These are phyloP conservation scores for Dryadomyces quercivorus DNA, from an alignment of 2,329 filamentous ascomycete species.

Conservation along the genomic window DNA sequence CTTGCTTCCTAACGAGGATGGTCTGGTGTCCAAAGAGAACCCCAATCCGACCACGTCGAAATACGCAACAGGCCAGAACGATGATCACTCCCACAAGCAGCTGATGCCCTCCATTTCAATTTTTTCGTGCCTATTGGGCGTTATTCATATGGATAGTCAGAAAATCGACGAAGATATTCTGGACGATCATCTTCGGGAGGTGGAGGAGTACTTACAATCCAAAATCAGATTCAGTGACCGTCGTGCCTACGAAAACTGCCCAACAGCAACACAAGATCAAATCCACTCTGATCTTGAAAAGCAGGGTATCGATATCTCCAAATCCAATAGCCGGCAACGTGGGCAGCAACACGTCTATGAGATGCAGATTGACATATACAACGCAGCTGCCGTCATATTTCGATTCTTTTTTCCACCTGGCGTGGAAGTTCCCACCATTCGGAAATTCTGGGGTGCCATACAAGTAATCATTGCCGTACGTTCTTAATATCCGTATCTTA, in stretches of 20 bases:
- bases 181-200: conserved; percentile 6
- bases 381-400: conserved; percentile 26
- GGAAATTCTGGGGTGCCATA: conserved; percentile 32
- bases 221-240: conserved; percentile 10
- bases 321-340: background rate
- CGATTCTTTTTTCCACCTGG: conserved; percentile 27
- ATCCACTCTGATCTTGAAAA: conserved; percentile 15
- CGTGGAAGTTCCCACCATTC: conserved; percentile 23
- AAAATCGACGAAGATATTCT: background rate
- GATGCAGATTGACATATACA: conserved; percentile 25
- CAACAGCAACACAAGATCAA: conserved; percentile 6
- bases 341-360: conserved; percentile 14
- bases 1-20: background rate
- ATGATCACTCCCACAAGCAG: too few relatives aligned
- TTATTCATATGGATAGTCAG: background rate
- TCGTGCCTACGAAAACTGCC: conserved; percentile 10
- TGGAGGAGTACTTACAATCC: conserved; percentile 9
- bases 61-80: background rate
- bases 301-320: conserved; percentile 5
- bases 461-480: conserved; percentile 1
- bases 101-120: background rate
- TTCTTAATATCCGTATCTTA: background rate
- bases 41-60: background rate
- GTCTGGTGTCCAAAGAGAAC: background rate
- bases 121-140: background rate